Percentiles rank a stretch among this genome's conserved stretches.
Conservation (phyloP, 1,284 basidiomycete genomes). For the Apiotrichum montevideense region DNA sequence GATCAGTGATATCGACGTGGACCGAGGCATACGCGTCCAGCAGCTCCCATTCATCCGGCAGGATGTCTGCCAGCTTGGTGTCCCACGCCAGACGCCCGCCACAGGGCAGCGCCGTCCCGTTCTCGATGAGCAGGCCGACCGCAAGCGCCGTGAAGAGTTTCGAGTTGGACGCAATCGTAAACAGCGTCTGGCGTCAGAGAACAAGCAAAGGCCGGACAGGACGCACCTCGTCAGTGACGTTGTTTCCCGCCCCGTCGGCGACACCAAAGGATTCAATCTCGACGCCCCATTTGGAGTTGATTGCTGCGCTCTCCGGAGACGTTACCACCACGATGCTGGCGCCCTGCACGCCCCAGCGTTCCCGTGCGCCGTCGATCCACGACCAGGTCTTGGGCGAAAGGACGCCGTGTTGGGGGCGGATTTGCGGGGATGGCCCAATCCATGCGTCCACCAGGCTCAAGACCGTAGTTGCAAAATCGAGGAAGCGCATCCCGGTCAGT, state of each 20-base stretch:
- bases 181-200: conserved; percentile 42
- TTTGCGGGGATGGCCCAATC: background rate
- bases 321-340: conserved; percentile 1
- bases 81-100: conserved; percentile 37
- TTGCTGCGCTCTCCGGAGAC: background rate
- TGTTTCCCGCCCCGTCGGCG: background rate
- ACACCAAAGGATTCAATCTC: background rate
- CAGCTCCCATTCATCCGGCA: conserved; percentile 48
- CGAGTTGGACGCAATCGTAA: conserved; percentile 50
- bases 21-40: conserved; percentile 43
- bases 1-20: conserved; percentile 47
- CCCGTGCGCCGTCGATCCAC: background rate
- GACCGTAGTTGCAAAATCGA: background rate
- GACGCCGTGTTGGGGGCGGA: background rate
- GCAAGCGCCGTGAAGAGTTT: conserved; percentile 50
- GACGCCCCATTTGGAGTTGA: background rate
- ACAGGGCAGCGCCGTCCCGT: conserved; percentile 44
- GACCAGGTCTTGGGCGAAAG: background rate
- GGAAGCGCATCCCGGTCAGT: no score
- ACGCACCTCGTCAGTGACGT: background rate
- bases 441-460: background rate
- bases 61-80: conserved; percentile 48
- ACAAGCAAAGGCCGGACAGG: background rate
- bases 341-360: conserved; percentile 7
- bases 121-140: conserved; percentile 47